Base-by-base conservation (phyloP, 2,329 filamentous ascomycete species). In the Penicillium sp. region DNA sequence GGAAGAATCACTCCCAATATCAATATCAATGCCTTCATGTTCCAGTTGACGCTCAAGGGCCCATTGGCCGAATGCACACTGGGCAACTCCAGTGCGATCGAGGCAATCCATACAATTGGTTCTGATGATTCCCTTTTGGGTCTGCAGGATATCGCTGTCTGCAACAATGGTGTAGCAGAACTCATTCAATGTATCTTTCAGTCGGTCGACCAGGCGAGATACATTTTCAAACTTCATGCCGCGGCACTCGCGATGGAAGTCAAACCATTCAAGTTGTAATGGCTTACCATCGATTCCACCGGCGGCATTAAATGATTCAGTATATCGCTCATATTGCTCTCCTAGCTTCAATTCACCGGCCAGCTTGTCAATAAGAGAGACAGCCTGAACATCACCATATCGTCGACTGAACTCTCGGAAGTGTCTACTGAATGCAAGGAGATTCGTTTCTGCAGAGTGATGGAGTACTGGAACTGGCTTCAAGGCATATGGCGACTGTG, bases 61-160 rank as follows among this genome's bases (percentile, higher is more conserved):
- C 69, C 89, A 86, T 69, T 91, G 90, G 6, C 86, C 94, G 71
- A 93, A 93, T 0, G 92, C 94, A 69, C 91, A 96, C 75, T 97
- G 93, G 41, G 93, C 92, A 23, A 99, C 93, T 66, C 97, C 97
- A 2, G 94, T 99, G 23, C 94, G 86, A 72, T 99, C 94, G 10
- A 99, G 80, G 67, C 94, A 99, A 71, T 99, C 94, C 94, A 99
- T 97, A 74, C 94, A 99, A 70, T 99, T 99, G 2, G 92, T 97
- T 56, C 94, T 84, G n/a, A 97, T 73, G 7, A 96, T 85, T 1
- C 93, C 93, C 27, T 78, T 81, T 71, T 97, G 93, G 47, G 71
- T 73, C 35, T 75, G 73, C 21, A 75, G 57, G 3, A 78, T 62
- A 23, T 73, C 71, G 19, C 78, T 76, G 31, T 78, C 70, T 9